Percentiles rank a stretch among this genome's conserved stretches.
phyloP scores from a whole-genome alignment of 305 asterid genomes.

The Fraxinus floribunda region DNA sequence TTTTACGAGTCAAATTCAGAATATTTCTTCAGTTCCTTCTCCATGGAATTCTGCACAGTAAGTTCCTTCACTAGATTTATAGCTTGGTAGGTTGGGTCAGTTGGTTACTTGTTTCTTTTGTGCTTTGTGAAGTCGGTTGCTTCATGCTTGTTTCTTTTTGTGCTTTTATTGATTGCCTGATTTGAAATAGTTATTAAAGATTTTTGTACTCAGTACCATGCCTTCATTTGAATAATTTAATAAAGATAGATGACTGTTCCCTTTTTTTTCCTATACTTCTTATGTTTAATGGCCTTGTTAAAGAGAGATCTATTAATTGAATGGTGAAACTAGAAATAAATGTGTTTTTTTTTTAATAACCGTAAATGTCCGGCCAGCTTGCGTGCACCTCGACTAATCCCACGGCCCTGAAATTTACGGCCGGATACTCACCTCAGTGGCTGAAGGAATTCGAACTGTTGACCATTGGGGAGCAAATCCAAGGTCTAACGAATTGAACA shows the following conservation, averaged over 20 bases:
- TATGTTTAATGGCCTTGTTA: neutral
- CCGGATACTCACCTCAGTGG: no score
- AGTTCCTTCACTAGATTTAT: constrained; percentile 6
- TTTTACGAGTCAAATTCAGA: constrained; percentile 24
- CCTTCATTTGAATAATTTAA: neutral
- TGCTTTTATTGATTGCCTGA: neutral
- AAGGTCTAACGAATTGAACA: no score
- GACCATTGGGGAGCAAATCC: no score
- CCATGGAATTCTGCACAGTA: neutral
- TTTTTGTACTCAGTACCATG: neutral
- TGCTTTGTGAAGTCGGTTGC: neutral
- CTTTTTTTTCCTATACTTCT: neutral
- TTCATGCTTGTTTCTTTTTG: neutral
- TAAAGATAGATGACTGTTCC: neutral
- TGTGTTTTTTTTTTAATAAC: no score
- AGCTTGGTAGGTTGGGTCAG: neutral
- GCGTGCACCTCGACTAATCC: no score
- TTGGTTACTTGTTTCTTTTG: neutral
- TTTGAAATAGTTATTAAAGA: neutral
- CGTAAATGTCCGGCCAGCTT: no score
- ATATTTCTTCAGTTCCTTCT: constrained; percentile 28
- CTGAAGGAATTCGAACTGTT: no score
- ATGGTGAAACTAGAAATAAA: neutral
- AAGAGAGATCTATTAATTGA: neutral
- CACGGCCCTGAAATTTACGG: no score